Evolutionary conservation across 2,329 filamentous ascomycete species (phyloP).

Genomic region (Aspergillus sp.): DNA sequence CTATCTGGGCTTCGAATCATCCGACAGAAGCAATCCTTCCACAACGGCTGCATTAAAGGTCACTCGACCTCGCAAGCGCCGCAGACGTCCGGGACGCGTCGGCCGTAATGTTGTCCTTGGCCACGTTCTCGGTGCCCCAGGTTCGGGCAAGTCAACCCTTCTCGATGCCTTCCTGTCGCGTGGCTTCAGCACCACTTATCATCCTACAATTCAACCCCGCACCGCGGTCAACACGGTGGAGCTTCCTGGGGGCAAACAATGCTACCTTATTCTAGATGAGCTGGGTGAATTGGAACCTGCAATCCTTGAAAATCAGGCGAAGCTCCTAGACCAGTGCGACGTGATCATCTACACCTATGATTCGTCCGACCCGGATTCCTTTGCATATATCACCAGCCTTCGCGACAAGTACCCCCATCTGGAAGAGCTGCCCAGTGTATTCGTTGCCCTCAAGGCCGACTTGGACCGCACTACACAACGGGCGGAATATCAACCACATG

Average conservation of each 20-base stretch:
- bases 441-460: constrained; percentile 91
- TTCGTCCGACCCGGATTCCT: constrained; percentile 93
- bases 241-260: constrained; percentile 91
- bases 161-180: constrained; percentile 89
- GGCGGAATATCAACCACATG: constrained; percentile 84
- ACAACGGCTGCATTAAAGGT: constrained; percentile 85
- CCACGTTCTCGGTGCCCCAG: constrained; percentile 82
- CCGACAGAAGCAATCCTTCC: constrained; percentile 67
- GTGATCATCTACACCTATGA: constrained; percentile 95
- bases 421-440: constrained; percentile 86
- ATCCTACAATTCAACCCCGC: constrained; percentile 91
- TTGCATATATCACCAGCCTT: constrained; percentile 82
- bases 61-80: constrained; percentile 85
- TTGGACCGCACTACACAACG: constrained; percentile 96
- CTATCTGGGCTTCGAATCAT: constrained; percentile 89
- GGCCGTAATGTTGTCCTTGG: constrained; percentile 94
- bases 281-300: constrained; percentile 93
- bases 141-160: constrained; percentile 86
- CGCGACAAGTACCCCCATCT: constrained; percentile 77
- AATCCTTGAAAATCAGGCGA: constrained; percentile 85
- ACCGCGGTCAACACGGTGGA: constrained; percentile 96
- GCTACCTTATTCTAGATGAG: constrained; percentile 93
- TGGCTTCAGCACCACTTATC: constrained; percentile 79
- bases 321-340: constrained; percentile 83
- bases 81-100: constrained; percentile 76